Evolutionary conservation across 805 yeast genomes (phyloP).

Genomic region (Lipomyces anomalus): DNA sequence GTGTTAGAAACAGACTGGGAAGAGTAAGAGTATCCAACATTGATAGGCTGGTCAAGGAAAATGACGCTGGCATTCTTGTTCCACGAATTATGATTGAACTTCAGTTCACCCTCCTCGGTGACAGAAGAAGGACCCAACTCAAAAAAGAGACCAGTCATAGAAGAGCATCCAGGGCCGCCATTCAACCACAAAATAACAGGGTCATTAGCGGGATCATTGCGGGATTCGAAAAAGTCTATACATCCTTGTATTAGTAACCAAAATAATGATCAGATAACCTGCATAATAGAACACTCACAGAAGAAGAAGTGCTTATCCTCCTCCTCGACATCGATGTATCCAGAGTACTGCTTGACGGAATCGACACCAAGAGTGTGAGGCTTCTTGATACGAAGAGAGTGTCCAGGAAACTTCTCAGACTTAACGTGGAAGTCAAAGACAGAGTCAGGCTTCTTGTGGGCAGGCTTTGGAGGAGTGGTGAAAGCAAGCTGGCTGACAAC

Average conservation of each 20-base stretch:
- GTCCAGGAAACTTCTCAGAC: constrained; percentile 40
- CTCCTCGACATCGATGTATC: constrained; percentile 66
- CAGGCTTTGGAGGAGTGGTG: constrained; percentile 24
- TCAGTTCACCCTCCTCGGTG: constrained; percentile 60
- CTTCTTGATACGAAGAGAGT: constrained; percentile 57
- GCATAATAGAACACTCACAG: constrained; percentile 31
- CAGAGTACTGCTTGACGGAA: constrained; percentile 68
- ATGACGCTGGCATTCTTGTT: constrained; percentile 84
- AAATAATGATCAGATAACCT: background rate
- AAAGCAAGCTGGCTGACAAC: constrained; percentile 19
- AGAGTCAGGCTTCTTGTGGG: constrained; percentile 27
- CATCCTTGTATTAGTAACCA: background rate
- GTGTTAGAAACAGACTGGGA: constrained; percentile 57
- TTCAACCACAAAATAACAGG: constrained; percentile 87
- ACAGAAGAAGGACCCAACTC: constrained; percentile 88
- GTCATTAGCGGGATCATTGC: constrained; percentile 79
- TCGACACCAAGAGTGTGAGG: constrained; percentile 75
- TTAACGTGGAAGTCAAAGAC: constrained; percentile 40
- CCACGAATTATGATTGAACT: constrained; percentile 81
- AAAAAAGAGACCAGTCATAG: constrained; percentile 80
- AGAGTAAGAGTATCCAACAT: constrained; percentile 86
- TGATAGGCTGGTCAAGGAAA: constrained; percentile 90
- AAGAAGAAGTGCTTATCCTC: constrained; percentile 88
- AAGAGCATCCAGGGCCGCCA: constrained; percentile 95
- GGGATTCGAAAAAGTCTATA: constrained; percentile 75